A percentile compares a stretch with the other conserved stretches of the same genome.
Conservation (phyloP, 306 rosid species). For the Acacia crassicarpa region DNA sequence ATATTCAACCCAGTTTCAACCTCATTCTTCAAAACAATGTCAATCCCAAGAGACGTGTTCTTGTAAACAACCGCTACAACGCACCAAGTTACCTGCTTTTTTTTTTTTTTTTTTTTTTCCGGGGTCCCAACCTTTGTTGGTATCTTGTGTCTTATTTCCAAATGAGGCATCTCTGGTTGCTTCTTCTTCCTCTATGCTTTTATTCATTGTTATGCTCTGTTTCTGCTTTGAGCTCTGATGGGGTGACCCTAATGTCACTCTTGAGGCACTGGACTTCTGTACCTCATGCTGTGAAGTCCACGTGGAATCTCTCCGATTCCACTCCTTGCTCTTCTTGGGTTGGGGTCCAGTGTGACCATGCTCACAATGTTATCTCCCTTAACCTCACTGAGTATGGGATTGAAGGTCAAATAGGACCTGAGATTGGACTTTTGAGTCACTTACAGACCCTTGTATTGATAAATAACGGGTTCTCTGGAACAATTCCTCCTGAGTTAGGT, state of each 20-base stretch:
- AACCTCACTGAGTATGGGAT: slow-evolving; percentile 51
- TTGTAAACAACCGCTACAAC: background rate
- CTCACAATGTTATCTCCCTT: slow-evolving; percentile 47
- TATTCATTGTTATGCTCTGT: slow-evolving; percentile 29
- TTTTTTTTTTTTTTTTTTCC: background rate
- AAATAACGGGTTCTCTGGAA: slow-evolving; percentile 39
- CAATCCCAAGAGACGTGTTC: background rate
- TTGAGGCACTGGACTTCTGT: slow-evolving; percentile 48
- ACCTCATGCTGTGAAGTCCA: slow-evolving; percentile 45
- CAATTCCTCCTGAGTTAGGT: slow-evolving; percentile 46
- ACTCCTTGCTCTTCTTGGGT: slow-evolving; percentile 73
- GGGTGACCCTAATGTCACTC: slow-evolving; percentile 55
- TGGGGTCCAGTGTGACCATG: slow-evolving; percentile 61
- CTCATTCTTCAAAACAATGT: background rate
- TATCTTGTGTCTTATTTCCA: background rate
- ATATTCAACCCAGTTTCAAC: background rate
- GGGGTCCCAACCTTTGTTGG: background rate
- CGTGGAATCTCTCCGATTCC: slow-evolving; percentile 64
- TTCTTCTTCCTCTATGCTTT: slow-evolving; percentile 40
- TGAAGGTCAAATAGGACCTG: slow-evolving; percentile 57
- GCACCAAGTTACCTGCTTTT: slow-evolving; percentile 1
- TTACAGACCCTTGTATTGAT: slow-evolving; percentile 39
- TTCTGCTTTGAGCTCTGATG: slow-evolving; percentile 61
- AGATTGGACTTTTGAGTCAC: slow-evolving; percentile 45
- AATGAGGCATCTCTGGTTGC: slow-evolving; percentile 31